Evolutionary conservation across 768 basidiomycete genomes (phyloP), one percentile per base, ranked within the genome.

Genomic region (Chalciporus chontae): DNA sequence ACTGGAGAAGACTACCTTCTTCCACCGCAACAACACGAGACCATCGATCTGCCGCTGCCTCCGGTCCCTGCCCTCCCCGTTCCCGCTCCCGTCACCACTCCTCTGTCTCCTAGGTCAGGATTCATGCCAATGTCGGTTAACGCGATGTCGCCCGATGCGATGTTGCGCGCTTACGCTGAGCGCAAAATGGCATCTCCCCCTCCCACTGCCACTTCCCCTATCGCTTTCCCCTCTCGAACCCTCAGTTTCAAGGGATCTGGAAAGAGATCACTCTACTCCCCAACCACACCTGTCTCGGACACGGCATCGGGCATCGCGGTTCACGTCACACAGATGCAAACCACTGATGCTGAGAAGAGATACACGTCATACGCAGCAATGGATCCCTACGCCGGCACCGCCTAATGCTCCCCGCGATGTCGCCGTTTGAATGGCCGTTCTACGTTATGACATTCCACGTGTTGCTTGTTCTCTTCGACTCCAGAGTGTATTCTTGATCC

Each of bases 151-250:
- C 87, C 87, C 3, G 88, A 90, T 61, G 87, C 80, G 21, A 85
- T 90, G 83, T 72, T 90, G 40, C 80, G 84, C 32, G 84, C 84
- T 1, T 89, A 87, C 52, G 86, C 86, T 5, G 77, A 72, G 23
- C 72, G 77, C 53, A 69, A 66, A 40, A 59, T 64, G 13, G 54
- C 59, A 10, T 70, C 69, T 21, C 69, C 68, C 52, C 67, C 69
- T 40, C 57, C 64, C 27, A 45, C 44, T 4, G 40, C 52, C 15
- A 57, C 62, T 27, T 60, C 67, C 3, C 55, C 68, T 13, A 59
- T 70, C 13, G 52, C 67, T 17, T 70, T 67, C 46, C 67, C 67
- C 10, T 38, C 55, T 2, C 69, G 60, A 19, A 44, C 55, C 21
- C 56, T 59, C 34, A 65, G 56, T 43, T 61, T 56, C 44, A 48